Evolutionary conservation across 75 land plant genomes (phyloP), one percentile per base, ranked within the genome.

Genomic region (Cunninghamia lanceolata): DNA sequence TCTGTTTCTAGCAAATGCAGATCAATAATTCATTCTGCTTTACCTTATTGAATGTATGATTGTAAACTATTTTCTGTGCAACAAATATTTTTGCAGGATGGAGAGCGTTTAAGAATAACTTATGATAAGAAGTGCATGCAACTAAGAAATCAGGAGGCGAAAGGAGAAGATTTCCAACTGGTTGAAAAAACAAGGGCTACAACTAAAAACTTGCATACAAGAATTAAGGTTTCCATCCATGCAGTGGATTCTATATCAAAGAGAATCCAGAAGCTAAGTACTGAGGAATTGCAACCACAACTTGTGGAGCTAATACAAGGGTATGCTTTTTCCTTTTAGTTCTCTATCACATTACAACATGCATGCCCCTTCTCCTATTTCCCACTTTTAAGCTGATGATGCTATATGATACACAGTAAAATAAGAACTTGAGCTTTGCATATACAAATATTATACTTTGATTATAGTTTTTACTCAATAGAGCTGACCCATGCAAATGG

Each of bases 201-300:
- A 2, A 89, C 94, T 36, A 93, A 92, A 89, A 91, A 91, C 84
- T 89, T 95, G 34, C 95, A 95, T 45, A 93, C 96, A 6, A 88
- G 93, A 85, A 92, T 97, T 85, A 92, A 91, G 85, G 96, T 97
- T 80, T 92, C 98, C 68, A 88, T 97, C 16, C 94, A 96, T 36
- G 87, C 93, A 28, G 91, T 95, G 81, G 95, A 94, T 77, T 87
- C 95, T 68, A 84, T 95, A 32, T 91, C 95, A 35, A 93, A 85
- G 86, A 90, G 92, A 50, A 95, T 97, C 36, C 92, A 93, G 66
- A 89, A 90, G 15, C 56, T 97, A 66, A 89, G 96, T 78, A 95
- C 94, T 85, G 94, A 95, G 77, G 98, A 97, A 53, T 88, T 97
- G 74, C 91, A 96, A 56, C 96, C 96, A 73, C 99, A 97, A 88